Evolutionary conservation across 2,329 filamentous ascomycete species (phyloP).

Genomic region (Colletotrichum musicola): DNA sequence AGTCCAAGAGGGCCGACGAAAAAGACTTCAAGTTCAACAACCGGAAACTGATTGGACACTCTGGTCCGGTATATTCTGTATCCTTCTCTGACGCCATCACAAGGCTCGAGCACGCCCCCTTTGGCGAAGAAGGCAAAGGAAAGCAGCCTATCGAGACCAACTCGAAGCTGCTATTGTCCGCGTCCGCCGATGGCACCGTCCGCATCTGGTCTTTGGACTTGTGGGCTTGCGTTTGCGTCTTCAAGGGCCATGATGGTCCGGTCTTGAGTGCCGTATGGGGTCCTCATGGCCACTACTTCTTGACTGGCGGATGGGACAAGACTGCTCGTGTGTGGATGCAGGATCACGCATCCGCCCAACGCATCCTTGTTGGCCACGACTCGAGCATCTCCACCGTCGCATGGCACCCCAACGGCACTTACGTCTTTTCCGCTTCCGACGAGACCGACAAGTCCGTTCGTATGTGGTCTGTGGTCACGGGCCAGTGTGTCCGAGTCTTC

Average conservation of each 20-base stretch:
- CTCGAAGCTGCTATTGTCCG: slow-evolving; percentile 86
- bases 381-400: slow-evolving; percentile 91
- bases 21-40: slow-evolving; percentile 71
- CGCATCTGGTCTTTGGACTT: slow-evolving; percentile 93
- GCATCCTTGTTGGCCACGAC: slow-evolving; percentile 92
- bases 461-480: slow-evolving; percentile 96
- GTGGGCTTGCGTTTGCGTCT: slow-evolving; percentile 93
- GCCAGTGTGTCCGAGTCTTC: slow-evolving; percentile 89
- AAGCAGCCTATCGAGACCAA: slow-evolving; percentile 61
- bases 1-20: slow-evolving; percentile 71
- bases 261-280: slow-evolving; percentile 92
- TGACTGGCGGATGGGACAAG: slow-evolving; percentile 88
- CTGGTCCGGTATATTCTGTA: slow-evolving; percentile 88
- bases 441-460: slow-evolving; percentile 89
- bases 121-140: slow-evolving; percentile 61
- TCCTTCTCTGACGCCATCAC: slow-evolving; percentile 84
- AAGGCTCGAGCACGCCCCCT: slow-evolving; percentile 60
- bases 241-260: slow-evolving; percentile 91
- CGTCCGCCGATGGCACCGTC: slow-evolving; percentile 87
- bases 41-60: slow-evolving; percentile 87
- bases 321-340: slow-evolving; percentile 93
- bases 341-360: slow-evolving; percentile 89
- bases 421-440: slow-evolving; percentile 92
- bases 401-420: slow-evolving; percentile 95
- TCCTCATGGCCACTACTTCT: slow-evolving; percentile 95